Evolutionary conservation across 78 protist genomes (phyloP), one percentile per base, ranked within the genome.

Genomic region (Tieghemostelium lacteum): DNA sequence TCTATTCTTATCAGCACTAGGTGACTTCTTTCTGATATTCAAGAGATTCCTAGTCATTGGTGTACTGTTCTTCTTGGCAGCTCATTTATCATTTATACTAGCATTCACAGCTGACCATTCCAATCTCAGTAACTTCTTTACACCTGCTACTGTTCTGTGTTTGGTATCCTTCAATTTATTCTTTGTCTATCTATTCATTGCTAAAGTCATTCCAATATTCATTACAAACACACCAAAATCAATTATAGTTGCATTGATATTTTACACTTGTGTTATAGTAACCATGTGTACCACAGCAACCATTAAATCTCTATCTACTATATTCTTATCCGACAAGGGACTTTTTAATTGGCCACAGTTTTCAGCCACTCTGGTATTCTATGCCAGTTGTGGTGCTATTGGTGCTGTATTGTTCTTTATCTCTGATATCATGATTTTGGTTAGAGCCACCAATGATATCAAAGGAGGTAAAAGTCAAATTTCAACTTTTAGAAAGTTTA

Each of bases 211-310:
- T 28, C 91, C 91, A 83, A 19, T 83, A 26, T 83, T 83, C 36
- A 52, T 64, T 2, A 42, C 52, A 17, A 34, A 40, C 45, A 83
- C 64, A 2, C 64, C 76, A 0, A 54, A 26, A 6, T 40, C 91
- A 12, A 19, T 83, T 17, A 58, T 54, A 0, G 36, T 83, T 14
- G 91, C 78, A 3, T 50, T 83, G 29, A 60, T 83, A 34, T 83
- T 83, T 50, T 83, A 83, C 70, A 70, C 75, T 16, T 42, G 63
- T 2, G 91, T 83, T 31, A 83, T 83, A 36, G 63, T 83, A n/a
- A 69, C 91, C 2, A 83, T 83, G 91, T 83, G 91, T 31, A 69
- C 50, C 63, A 83, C 91, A 17, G 91, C 91, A 0, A 69, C 91
- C 0, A 61, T 83, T n/a, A 83, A 69, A 64, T 58, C 91, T 0